Percentiles rank a stretch among this genome's conserved stretches.
Conservation (phyloP, 768 basidiomycete genomes). For the Daedalea quercina region DNA sequence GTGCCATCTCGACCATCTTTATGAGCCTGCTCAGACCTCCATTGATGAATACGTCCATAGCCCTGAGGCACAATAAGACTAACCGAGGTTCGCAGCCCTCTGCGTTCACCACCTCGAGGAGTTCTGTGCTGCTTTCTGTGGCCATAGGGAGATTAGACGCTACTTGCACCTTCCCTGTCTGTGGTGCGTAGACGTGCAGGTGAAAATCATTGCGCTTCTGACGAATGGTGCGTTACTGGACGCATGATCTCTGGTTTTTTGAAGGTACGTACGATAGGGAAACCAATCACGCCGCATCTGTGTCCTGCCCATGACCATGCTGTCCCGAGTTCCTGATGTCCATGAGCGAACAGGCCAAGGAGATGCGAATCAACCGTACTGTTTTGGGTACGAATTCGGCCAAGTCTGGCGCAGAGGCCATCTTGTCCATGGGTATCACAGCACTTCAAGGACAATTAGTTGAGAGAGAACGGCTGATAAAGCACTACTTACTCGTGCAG, state of each 20-base stretch:
- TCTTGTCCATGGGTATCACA: not conserved
- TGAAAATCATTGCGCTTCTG: not conserved
- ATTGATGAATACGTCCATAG: too few species aligned
- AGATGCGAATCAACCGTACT: not conserved
- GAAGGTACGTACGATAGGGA: slow-evolving; percentile 7
- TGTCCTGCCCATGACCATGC: not conserved
- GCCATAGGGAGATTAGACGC: not conserved
- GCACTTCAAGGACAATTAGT: not conserved
- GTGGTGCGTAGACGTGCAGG: not conserved
- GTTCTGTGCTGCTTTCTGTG: not conserved
- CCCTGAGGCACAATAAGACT: not conserved
- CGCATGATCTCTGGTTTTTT: not conserved
- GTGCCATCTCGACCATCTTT: slow-evolving; percentile 10
- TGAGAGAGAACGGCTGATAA: not conserved
- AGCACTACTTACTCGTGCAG: slow-evolving; percentile 7
- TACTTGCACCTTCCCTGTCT: too few species aligned
- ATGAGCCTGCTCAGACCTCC: slow-evolving; percentile 5
- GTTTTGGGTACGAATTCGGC: not conserved
- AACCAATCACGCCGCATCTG: slow-evolving; percentile 11
- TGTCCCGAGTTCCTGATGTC: not conserved
- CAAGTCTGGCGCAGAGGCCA: not conserved
- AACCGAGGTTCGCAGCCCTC: slow-evolving; percentile 14
- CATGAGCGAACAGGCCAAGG: not conserved
- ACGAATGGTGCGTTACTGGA: not conserved
- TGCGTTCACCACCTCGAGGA: slow-evolving; percentile 3